These are phyloP conservation scores for Azolla pinnata DNA, from an alignment of 75 land plant species.

Conservation along the genomic window DNA sequence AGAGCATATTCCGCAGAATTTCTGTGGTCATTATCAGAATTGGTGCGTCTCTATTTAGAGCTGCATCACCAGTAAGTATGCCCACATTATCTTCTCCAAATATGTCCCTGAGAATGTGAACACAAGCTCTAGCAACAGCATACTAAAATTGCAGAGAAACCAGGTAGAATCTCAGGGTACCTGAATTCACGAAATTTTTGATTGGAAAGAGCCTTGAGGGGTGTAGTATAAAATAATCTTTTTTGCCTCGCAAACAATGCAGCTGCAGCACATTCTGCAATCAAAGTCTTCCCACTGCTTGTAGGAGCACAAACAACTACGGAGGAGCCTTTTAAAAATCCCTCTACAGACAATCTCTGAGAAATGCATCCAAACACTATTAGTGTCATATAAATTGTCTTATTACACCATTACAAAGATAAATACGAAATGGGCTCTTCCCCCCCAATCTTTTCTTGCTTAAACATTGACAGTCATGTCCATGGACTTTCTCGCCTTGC, in stretches of 20 bases:
- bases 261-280: constrained; percentile 91
- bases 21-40: constrained; percentile 96
- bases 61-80: constrained; percentile 89
- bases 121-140: too few species aligned
- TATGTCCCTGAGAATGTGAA: constrained; percentile 64
- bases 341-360: constrained; percentile 75
- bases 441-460: too few species aligned
- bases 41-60: constrained; percentile 78
- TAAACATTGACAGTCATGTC: too few species aligned
- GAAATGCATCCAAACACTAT: too few species aligned
- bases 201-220: constrained; percentile 95
- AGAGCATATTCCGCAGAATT: constrained; percentile 92
- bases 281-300: constrained; percentile 97
- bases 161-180: too few species aligned
- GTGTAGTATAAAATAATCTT: constrained; percentile 83
- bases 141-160: too few species aligned
- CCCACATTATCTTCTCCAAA: constrained; percentile 91
- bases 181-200: constrained; percentile 90
- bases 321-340: constrained; percentile 85
- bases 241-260: constrained; percentile 74
- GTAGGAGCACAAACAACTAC: constrained; percentile 98
- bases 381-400: too few species aligned
- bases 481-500: too few species aligned
- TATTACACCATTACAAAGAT: too few species aligned
- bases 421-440: too few species aligned